phyloP scores from a whole-genome alignment of 257 asterid species.

The Paraleonurus japonicus region DNA sequence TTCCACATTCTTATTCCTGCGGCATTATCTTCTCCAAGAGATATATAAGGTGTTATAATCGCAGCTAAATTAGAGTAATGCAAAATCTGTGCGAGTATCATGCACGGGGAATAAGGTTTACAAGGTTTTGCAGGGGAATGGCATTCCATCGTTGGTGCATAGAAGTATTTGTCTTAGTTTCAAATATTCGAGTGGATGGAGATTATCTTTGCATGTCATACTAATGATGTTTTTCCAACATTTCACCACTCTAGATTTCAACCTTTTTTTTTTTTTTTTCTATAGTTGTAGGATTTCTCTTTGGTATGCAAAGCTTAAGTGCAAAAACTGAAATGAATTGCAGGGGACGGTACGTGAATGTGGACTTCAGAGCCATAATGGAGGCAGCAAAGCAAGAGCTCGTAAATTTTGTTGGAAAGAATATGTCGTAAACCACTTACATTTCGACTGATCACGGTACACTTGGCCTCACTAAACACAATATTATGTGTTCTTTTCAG shows the following conservation, averaged over 20 bases:
- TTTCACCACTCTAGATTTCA: background rate
- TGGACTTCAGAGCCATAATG: slow-evolving; percentile 74
- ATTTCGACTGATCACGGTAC: background rate
- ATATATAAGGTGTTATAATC: background rate
- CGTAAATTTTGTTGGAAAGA: slow-evolving; percentile 51
- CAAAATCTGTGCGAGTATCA: background rate
- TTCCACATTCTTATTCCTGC: background rate
- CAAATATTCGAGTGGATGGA: too few relatives aligned
- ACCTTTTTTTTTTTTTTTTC: too few relatives aligned
- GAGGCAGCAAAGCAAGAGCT: slow-evolving; percentile 88
- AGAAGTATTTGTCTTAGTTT: too few relatives aligned
- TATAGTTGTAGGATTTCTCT: background rate
- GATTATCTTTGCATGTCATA: too few relatives aligned
- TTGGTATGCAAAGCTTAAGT: background rate
- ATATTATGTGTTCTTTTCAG: background rate
- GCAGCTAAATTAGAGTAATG: background rate
- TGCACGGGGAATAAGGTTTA: background rate
- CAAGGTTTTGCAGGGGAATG: background rate
- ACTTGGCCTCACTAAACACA: background rate
- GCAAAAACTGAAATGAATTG: slow-evolving; percentile 21
- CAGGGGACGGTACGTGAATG: slow-evolving; percentile 84
- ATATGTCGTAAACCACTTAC: slow-evolving; percentile 27
- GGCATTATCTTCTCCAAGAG: background rate
- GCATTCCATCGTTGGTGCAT: too few relatives aligned
- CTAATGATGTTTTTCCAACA: background rate